Conservation (phyloP, 2,329 filamentous ascomycete genomes). For the Penicillium sp. region DNA sequence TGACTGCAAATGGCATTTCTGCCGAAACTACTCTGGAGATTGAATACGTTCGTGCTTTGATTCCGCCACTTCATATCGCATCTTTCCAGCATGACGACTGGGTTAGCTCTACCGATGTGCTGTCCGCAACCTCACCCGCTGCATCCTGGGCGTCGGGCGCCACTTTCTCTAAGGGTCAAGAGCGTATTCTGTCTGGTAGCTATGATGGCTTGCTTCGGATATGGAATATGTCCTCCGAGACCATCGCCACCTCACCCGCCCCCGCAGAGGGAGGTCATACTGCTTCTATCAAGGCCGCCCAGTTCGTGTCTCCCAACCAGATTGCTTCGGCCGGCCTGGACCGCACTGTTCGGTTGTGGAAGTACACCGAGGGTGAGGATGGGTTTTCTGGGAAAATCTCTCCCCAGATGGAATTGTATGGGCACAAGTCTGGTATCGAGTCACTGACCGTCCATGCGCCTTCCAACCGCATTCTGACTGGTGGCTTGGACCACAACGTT, state of each 20-base stretch:
- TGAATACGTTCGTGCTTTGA: constrained; percentile 86
- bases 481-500: constrained; percentile 73
- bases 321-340: constrained; percentile 80
- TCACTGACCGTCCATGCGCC: constrained; percentile 66
- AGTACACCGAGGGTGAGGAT: constrained; percentile 65
- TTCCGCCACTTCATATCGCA: constrained; percentile 81
- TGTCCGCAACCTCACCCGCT: constrained; percentile 61
- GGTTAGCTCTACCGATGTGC: constrained; percentile 80
- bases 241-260: constrained; percentile 68
- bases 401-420: constrained; percentile 74
- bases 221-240: constrained; percentile 83
- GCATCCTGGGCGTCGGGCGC: constrained; percentile 51
- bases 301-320: constrained; percentile 71
- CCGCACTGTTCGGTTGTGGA: constrained; percentile 82
- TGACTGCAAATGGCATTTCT: constrained; percentile 78
- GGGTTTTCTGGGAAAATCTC: constrained; percentile 58
- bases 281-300: constrained; percentile 71
- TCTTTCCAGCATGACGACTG: constrained; percentile 98
- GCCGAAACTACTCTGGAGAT: constrained; percentile 80
- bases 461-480: constrained; percentile 74
- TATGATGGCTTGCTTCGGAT: constrained; percentile 85
- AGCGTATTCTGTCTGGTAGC: constrained; percentile 80
- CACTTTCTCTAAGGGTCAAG: constrained; percentile 49
- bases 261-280: constrained; percentile 65
- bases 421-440: constrained; percentile 70